phyloP scores from a whole-genome alignment of 805 yeast genomes.

The Teunomyces cretensis region DNA sequence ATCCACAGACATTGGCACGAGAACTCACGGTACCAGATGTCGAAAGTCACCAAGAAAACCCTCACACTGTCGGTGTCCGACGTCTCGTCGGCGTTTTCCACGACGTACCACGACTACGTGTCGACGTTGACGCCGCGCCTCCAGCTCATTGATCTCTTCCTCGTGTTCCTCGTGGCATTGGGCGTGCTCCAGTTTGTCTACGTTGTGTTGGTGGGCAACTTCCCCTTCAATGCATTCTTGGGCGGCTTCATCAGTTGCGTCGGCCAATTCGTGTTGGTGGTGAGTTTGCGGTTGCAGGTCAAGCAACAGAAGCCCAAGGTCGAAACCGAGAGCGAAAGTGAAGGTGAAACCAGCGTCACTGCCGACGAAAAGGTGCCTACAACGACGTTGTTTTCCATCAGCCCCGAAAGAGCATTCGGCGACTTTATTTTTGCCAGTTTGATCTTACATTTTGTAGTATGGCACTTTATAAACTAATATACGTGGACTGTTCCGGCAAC shows the following conservation, averaged over 20 bases:
- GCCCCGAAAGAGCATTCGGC: conserved; percentile 68
- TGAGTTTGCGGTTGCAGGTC: conserved; percentile 73
- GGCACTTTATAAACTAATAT: conserved; percentile 81
- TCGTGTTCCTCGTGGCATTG: conserved; percentile 67
- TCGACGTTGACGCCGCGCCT: conserved; percentile 45
- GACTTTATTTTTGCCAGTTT: conserved; percentile 87
- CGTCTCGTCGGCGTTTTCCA: conserved; percentile 26
- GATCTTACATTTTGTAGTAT: conserved; percentile 81
- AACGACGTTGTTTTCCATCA: conserved; percentile 15
- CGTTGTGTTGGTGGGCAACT: conserved; percentile 75
- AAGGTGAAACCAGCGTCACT: background rate
- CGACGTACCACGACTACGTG: conserved; percentile 36
- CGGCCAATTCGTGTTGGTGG: conserved; percentile 91
- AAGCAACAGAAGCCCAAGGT: conserved; percentile 5
- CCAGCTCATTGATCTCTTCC: conserved; percentile 73
- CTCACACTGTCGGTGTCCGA: conserved; percentile 20
- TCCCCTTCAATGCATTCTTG: conserved; percentile 95
- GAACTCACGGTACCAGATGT: conserved; percentile 4
- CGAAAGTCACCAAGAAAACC: conserved; percentile 7
- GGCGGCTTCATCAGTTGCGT: conserved; percentile 92
- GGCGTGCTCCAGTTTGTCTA: conserved; percentile 81
- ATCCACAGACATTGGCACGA: too few relatives aligned
- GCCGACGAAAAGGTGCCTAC: background rate
- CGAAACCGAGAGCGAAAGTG: conserved; percentile 1
- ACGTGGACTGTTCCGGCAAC: conserved; percentile 4